Evolutionary conservation across 768 basidiomycete genomes (phyloP).

Genomic region (Rhodotorula toruloides): DNA sequence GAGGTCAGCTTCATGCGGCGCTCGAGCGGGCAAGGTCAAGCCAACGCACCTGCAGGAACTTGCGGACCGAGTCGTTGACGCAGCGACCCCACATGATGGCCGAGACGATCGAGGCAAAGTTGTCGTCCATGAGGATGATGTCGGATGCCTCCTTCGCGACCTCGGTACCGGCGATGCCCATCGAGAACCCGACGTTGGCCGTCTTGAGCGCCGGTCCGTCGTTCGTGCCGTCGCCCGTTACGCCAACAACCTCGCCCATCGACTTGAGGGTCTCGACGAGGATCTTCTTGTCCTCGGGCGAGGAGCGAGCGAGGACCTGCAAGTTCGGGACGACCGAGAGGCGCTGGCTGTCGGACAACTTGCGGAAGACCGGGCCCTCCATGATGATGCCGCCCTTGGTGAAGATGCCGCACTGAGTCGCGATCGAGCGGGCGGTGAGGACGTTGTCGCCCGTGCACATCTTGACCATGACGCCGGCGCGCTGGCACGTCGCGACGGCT

Average conservation of each 20-base stretch:
- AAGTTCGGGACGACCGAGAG: conserved; percentile 80
- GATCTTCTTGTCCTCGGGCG: conserved; percentile 92
- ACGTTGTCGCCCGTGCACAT: conserved; percentile 73
- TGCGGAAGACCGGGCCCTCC: conserved; percentile 92
- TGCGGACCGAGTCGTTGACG: conserved; percentile 94
- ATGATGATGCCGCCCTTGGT: conserved; percentile 90
- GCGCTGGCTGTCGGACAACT: conserved; percentile 64
- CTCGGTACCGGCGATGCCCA: conserved; percentile 94
- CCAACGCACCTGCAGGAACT: conserved; percentile 90
- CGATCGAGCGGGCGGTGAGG: conserved; percentile 83
- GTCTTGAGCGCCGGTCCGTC: conserved; percentile 69
- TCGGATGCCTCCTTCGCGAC: conserved; percentile 99
- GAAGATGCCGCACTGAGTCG: conserved; percentile 91
- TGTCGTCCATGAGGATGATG: conserved; percentile 97
- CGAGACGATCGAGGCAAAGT: conserved; percentile 90
- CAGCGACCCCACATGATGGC: conserved; percentile 99
- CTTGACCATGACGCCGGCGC: conserved; percentile 86
- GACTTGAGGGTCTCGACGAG: conserved; percentile 80
- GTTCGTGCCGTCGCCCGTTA: conserved; percentile 97
- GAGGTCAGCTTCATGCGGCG: conserved; percentile 51
- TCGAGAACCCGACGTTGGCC: conserved; percentile 93
- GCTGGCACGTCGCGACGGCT: conserved; percentile 78
- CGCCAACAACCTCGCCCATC: conserved; percentile 85
- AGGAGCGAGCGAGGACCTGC: conserved; percentile 94
- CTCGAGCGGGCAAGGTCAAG: too few relatives aligned